Conservation (phyloP, 2,329 filamentous ascomycete species). For the Acrodontium crateriforme region DNA sequence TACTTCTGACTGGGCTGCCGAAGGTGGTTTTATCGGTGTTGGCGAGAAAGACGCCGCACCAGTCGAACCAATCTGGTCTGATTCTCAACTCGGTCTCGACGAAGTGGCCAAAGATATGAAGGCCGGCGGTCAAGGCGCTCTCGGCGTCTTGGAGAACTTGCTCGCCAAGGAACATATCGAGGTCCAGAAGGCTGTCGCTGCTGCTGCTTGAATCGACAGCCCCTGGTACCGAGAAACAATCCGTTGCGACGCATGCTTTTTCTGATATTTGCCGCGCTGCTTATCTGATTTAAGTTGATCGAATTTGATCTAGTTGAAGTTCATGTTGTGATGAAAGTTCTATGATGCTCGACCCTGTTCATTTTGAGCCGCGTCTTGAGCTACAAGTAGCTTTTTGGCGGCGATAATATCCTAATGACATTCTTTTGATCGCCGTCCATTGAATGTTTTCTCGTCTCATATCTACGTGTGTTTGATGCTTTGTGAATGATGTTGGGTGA, state of each 20-base stretch:
- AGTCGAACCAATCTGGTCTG: slow-evolving; percentile 74
- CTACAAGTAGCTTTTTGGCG: neutral
- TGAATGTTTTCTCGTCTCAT: too few species aligned
- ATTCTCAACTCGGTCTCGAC: slow-evolving; percentile 69
- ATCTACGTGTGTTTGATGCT: too few species aligned
- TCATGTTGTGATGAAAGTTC: slow-evolving; percentile 1
- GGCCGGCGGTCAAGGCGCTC: slow-evolving; percentile 28
- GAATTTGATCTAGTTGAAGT: neutral
- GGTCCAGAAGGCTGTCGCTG: slow-evolving; percentile 29
- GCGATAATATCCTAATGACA: slow-evolving; percentile 5
- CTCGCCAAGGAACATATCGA: slow-evolving; percentile 33
- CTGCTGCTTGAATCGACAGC: slow-evolving; percentile 17
- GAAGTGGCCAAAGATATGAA: slow-evolving; percentile 50
- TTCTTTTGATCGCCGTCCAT: slow-evolving; percentile 1
- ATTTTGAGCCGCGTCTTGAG: too few species aligned
- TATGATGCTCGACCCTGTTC: slow-evolving; percentile 1
- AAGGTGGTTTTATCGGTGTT: slow-evolving; percentile 91
- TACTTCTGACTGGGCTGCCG: slow-evolving; percentile 77
- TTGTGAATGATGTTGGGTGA: too few species aligned
- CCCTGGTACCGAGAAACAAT: too few species aligned
- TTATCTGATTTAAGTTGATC: neutral
- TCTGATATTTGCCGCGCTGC: too few species aligned
- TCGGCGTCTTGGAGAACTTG: slow-evolving; percentile 34
- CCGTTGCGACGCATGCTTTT: too few species aligned
- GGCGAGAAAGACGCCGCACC: slow-evolving; percentile 52